Evolutionary conservation across 805 yeast genomes (phyloP), one percentile per base, ranked within the genome.

Genomic region (Wickerhamiella shivajii): DNA sequence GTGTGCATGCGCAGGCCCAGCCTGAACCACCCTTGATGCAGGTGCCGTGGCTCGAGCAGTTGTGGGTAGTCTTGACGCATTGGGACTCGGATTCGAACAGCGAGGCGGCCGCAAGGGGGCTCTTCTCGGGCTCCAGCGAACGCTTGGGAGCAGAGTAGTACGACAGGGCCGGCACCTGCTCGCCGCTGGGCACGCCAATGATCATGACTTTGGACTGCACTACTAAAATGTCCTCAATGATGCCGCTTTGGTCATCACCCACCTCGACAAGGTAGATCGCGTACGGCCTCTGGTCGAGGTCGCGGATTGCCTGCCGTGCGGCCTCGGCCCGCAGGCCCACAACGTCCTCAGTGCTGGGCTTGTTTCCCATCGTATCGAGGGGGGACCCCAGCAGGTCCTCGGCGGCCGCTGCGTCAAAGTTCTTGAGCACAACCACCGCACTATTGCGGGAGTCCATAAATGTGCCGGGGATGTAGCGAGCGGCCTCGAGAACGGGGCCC

Each of bases 21-120:
- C 30, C 33, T 26, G 44, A 47, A 32, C 51, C 45, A 19, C 41
- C 27, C 37, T 44, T 43, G 20, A 45, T 49, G 43, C 64, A 59
- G 25, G 41, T 9, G n/a, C 64, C 64, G 34, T 47, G 60, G 33
- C 57, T 56, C 10, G 58, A 44, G 46, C 64, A 59, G 42, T 29
- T 34, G 42, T 49, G 41, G 18, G 64, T 59, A 23, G 32, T 25
- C 28, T 41, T 34, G 18, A 42, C 46, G 40, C 64, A 59, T 36
- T 44, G 46, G 15, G 51, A 54, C 34, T 47, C 43, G 24, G 56
- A 36, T 11, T 31, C 39, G 29, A 49, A 51, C 2, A 13, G 7
- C 8, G 29, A 12, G 17, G 27, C 27, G 16, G 18, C 24, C 10
- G 6, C 15, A 6, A 8, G n/a, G 18, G 18, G 7, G 10, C 18